Base-by-base conservation (phyloP, 352 stramenopile genomes). In the Lagenidium giganteum region DNA sequence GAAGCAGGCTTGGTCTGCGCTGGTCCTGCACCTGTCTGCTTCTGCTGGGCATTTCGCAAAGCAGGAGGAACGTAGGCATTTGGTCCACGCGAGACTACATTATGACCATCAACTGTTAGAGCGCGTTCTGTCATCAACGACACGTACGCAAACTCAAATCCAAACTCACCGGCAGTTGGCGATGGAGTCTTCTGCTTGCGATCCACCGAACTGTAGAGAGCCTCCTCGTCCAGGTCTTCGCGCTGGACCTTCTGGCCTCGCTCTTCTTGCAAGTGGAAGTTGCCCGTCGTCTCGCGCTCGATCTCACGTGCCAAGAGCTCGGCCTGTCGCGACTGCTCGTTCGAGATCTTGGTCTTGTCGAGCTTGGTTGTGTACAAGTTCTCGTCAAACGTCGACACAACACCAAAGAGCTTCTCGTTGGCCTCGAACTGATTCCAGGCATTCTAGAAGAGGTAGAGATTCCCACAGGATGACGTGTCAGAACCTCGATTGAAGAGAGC, bases 341-440 rank as follows among this genome's bases (percentile, higher is more conserved):
- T 70, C 24, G 95, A 96, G 34, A 99, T 82, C 46, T 90, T 88
- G 35, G 61, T 63, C 59, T 95, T 96, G 64, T 99, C 93, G 18
- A 99, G 72, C 61, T 89, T 84, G 14, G 96, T 99, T 3, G 96
- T 99, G 79, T 99, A 99, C 27, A 98, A 62, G 73, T 96, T 98
- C 63, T 99, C 96, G 61, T 99, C 95, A 54, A 92, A 99, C 8
- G 75, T 87, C 27, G 90, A 94, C 36, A 91, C 88, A 38, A 98
- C 95, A 56, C 95, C 94, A 63, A 98, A 99, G 26, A 97, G 73
- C 57, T 96, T 87, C 57, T 97, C 73, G 61, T 98, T 98, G 6
- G 87, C 93, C 49, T 97, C 82, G 53, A 98, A 98, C 70, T 98
- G 95, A 78, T 98, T 96, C 95, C 95, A 98, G 1, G 41, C 58